Percentiles rank a stretch among this genome's conserved stretches.
phyloP scores from a whole-genome alignment of 805 yeast species.

The Saccharomyces cerevisiae region DNA sequence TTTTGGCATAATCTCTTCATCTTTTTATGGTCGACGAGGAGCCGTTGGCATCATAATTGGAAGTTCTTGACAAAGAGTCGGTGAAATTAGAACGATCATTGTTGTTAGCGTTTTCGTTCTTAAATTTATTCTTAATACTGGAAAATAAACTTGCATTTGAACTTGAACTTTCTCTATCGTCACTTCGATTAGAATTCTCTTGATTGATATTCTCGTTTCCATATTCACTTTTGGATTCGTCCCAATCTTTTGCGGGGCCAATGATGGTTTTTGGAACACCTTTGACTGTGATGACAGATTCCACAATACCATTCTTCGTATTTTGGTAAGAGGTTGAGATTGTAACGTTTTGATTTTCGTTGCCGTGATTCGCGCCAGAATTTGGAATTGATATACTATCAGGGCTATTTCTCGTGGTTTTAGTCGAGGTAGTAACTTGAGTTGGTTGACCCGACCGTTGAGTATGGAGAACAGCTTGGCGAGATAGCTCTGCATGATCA shows the following conservation, averaged over 20 bases:
- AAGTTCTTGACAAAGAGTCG: background rate
- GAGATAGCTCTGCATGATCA: slow-evolving; percentile 8
- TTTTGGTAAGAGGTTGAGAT: slow-evolving; percentile 20
- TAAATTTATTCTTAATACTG: background rate
- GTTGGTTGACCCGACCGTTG: slow-evolving; percentile 10
- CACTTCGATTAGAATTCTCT: background rate
- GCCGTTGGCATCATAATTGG: background rate
- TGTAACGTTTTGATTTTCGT: slow-evolving; percentile 3
- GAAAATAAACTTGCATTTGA: background rate
- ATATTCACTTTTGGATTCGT: slow-evolving; percentile 24
- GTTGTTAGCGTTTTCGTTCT: background rate
- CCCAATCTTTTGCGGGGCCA: slow-evolving; percentile 49
- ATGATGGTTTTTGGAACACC: slow-evolving; percentile 84
- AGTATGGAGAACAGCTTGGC: slow-evolving; percentile 7
- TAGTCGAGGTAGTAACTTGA: slow-evolving; percentile 7
- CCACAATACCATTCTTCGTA: slow-evolving; percentile 49
- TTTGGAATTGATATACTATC: background rate
- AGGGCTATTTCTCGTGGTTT: background rate
- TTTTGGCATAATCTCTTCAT: background rate
- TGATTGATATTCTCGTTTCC: background rate
- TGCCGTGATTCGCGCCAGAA: background rate
- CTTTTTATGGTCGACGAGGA: background rate
- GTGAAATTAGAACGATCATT: background rate
- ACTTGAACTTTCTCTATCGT: background rate
- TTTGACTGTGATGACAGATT: slow-evolving; percentile 71